Evolutionary conservation across 2,329 filamentous ascomycete genomes (phyloP).

Genomic region (Epichloe gansuensis): DNA sequence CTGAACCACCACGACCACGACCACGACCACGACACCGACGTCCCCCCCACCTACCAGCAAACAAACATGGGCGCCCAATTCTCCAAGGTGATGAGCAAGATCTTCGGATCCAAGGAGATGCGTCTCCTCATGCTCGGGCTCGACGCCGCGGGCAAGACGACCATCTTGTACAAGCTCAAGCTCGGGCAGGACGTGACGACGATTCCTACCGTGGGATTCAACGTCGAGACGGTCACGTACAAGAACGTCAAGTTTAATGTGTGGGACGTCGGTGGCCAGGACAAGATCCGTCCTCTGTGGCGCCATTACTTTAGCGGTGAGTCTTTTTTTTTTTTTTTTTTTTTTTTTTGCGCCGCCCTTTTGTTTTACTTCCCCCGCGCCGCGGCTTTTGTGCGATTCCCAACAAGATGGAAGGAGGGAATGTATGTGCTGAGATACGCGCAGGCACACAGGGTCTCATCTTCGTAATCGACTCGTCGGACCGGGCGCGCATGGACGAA

Average conservation of each 20-base stretch:
- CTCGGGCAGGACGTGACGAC: constrained; percentile 96
- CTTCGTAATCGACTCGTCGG: constrained; percentile 95
- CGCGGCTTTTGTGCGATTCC: not conserved
- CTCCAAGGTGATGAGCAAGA: constrained; percentile 95
- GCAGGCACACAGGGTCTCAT: constrained; percentile 91
- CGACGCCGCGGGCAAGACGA: constrained; percentile 97
- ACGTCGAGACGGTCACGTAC: constrained; percentile 97
- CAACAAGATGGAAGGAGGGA: too few relatives aligned
- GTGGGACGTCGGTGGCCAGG: constrained; percentile 97
- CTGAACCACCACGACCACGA: too few relatives aligned
- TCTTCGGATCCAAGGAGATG: constrained; percentile 99
- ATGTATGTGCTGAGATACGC: not conserved
- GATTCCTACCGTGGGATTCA: constrained; percentile 97
- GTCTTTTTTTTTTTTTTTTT: constrained; percentile 13
- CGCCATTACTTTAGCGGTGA: constrained; percentile 86
- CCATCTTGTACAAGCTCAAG: constrained; percentile 98
- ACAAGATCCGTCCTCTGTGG: constrained; percentile 97
- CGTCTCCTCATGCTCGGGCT: constrained; percentile 95
- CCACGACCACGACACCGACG: too few relatives aligned
- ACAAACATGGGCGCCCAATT: constrained; percentile 72
- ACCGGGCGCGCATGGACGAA: constrained; percentile 83
- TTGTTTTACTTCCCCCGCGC: not conserved
- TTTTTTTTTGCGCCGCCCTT: not conserved
- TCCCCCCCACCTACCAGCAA: not conserved
- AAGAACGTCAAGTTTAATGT: constrained; percentile 99